A percentile compares a stretch with the other conserved stretches of the same genome.
Evolutionary conservation across 129 eudicot genomes (phyloP).

Genomic region (Flaveria brownii): DNA sequence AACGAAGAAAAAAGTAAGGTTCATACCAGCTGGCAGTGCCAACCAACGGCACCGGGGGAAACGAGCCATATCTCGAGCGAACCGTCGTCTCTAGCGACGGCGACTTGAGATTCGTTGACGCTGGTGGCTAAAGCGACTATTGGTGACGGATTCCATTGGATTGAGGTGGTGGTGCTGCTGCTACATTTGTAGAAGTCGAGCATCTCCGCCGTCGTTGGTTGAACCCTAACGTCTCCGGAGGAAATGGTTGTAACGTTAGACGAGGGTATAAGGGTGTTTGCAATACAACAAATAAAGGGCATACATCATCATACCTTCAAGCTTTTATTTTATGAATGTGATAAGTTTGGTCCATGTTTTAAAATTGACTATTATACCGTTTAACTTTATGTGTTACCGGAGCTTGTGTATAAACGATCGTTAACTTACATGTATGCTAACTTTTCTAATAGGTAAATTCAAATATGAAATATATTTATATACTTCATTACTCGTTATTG

Average conservation of each 20-base stretch:
- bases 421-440: too few species aligned
- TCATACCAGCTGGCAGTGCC: slow-evolving; percentile 89
- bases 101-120: slow-evolving; percentile 76
- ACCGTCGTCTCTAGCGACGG: slow-evolving; percentile 90
- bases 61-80: slow-evolving; percentile 97
- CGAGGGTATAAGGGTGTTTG: background rate
- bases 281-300: slow-evolving; percentile 13
- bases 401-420: too few species aligned
- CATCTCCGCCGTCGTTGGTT: slow-evolving; percentile 43
- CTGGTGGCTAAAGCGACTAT: slow-evolving; percentile 88
- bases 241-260: slow-evolving; percentile 1
- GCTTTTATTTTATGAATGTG: background rate
- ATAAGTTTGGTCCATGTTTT: background rate
- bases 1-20: background rate
- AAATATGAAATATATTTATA: too few species aligned
- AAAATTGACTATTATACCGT: background rate
- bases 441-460: too few species aligned
- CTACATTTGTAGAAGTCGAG: slow-evolving; percentile 42
- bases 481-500: too few species aligned
- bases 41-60: slow-evolving; percentile 92
- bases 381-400: too few species aligned
- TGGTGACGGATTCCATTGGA: slow-evolving; percentile 81
- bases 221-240: slow-evolving; percentile 32
- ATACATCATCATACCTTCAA: background rate
- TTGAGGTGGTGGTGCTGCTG: slow-evolving; percentile 41